Percentiles rank a stretch among this genome's conserved stretches.
Conservation (phyloP, 768 basidiomycete genomes). For the Russula brevipes region DNA sequence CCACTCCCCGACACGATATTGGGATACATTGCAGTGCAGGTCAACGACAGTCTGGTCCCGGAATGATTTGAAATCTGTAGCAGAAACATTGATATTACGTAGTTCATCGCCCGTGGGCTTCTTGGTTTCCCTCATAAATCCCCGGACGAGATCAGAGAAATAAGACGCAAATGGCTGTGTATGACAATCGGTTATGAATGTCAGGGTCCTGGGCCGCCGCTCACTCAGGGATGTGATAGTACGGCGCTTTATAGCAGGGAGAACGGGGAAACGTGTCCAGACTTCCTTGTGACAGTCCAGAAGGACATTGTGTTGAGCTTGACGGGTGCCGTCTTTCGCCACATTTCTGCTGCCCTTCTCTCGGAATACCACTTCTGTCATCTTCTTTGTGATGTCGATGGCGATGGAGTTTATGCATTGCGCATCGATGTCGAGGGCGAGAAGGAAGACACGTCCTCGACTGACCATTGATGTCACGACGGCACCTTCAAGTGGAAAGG, state of each 20-base stretch:
- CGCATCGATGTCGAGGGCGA: slow-evolving; percentile 36
- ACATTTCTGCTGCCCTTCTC: slow-evolving; percentile 34
- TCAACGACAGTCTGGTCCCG: background rate
- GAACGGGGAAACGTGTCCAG: slow-evolving; percentile 17
- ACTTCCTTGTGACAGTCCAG: slow-evolving; percentile 15
- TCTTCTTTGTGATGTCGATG: slow-evolving; percentile 49
- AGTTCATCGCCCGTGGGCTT: slow-evolving; percentile 49
- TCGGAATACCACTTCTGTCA: slow-evolving; percentile 53
- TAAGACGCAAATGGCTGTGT: slow-evolving; percentile 37
- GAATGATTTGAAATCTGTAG: slow-evolving; percentile 32
- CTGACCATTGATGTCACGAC: slow-evolving; percentile 44
- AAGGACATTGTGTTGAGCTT: slow-evolving; percentile 38
- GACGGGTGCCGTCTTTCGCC: slow-evolving; percentile 14
- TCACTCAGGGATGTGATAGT: slow-evolving; percentile 22
- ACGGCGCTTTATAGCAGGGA: slow-evolving; percentile 16
- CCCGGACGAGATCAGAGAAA: slow-evolving; percentile 41
- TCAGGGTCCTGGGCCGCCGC: slow-evolving; percentile 34
- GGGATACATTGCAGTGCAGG: slow-evolving; percentile 31
- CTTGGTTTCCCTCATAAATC: slow-evolving; percentile 44
- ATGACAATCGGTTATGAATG: slow-evolving; percentile 41
- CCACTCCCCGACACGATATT: slow-evolving; percentile 53
- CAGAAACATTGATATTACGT: slow-evolving; percentile 31
- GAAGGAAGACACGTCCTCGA: slow-evolving; percentile 40
- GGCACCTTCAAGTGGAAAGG: slow-evolving; percentile 27
- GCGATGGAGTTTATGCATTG: slow-evolving; percentile 40